Base-by-base conservation (phyloP, 805 yeast genomes). In the Saturnispora diversa region DNA sequence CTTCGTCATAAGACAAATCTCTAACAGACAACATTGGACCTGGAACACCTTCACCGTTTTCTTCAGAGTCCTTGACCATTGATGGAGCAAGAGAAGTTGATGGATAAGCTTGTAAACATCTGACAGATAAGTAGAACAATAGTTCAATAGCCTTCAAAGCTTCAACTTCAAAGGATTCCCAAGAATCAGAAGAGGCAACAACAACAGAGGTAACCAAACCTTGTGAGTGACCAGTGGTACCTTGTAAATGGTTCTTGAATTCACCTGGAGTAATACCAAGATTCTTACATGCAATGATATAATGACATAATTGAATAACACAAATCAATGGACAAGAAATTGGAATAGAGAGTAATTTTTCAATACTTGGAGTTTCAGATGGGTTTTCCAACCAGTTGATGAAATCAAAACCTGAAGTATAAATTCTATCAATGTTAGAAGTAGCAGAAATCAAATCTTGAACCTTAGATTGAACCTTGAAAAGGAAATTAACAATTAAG, bases 321-420 rank as follows among this genome's bases (percentile, higher is more conserved):
- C 97, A 92, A 57, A 92, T 92, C 57, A 90, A 73, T n/a, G 99
- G 98, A 64, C 97, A 90, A 23, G 94, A 82, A 32, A 92, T 86
- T 42, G 97, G 96, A 36, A 90, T 94, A 17, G 85, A 78, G 52
- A 92, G 72, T 50, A 92, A 69, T 60, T 88, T 88, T 61, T 87
- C 94, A 53, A 69, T 76, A 56, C 84, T 85, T 44, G 99, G 99
- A 39, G 95, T 84, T 54, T 77, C 70, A 55, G 83, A 87, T 47
- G 92, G 87, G 52, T 75, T 69, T 50, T 76, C 76, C 54, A 92
- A 78, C 99, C 99, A 92, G 43, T 74, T 70, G 54, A 87, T 65
- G 50, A 92, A 72, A 61, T 90, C 87, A 50, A 92, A 78, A 44
- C 98, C 97, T 63, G 88, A 94, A 46, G 97, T 82, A 69, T 80